Conservation (phyloP, 352 stramenopile genomes). For the Aphanomyces invadans region DNA sequence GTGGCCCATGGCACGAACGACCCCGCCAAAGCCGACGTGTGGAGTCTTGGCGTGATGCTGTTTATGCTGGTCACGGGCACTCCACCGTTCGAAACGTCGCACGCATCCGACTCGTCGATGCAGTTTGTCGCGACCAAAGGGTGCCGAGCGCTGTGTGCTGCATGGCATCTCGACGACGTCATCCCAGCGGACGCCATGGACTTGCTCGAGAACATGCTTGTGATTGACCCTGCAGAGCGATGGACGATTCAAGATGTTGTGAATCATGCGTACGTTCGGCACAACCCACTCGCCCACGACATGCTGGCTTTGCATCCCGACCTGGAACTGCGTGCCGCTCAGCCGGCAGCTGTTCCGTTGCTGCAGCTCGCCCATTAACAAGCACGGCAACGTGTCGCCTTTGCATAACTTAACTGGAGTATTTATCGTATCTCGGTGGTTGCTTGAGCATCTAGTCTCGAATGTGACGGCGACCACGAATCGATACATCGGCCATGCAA, state of each 20-base stretch:
- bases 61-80: slow-evolving; percentile 92
- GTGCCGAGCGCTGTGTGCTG: slow-evolving; percentile 59
- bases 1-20: slow-evolving; percentile 32
- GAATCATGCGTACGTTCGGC: slow-evolving; percentile 34
- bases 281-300: not conserved
- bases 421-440: too few relatives aligned
- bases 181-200: slow-evolving; percentile 53
- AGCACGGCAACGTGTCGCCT: not conserved
- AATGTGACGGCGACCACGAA: too few relatives aligned
- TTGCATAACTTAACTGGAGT: not conserved
- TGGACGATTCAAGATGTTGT: slow-evolving; percentile 54
- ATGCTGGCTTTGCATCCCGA: not conserved
- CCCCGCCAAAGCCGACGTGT: slow-evolving; percentile 69
- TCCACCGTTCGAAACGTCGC: slow-evolving; percentile 85
- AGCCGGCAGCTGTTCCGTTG: not conserved
- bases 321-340: not conserved
- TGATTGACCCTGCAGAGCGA: slow-evolving; percentile 44
- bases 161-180: slow-evolving; percentile 40
- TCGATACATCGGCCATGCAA: too few relatives aligned
- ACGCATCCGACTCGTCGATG: slow-evolving; percentile 76
- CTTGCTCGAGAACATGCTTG: slow-evolving; percentile 61
- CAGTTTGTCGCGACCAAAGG: slow-evolving; percentile 71
- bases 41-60: slow-evolving; percentile 87
- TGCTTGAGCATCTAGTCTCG: too few relatives aligned
- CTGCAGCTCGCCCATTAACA: not conserved